These are phyloP conservation scores for Ophiostoma ulmi DNA, from an alignment of 2,329 filamentous ascomycete genomes.

Conservation along the genomic window DNA sequence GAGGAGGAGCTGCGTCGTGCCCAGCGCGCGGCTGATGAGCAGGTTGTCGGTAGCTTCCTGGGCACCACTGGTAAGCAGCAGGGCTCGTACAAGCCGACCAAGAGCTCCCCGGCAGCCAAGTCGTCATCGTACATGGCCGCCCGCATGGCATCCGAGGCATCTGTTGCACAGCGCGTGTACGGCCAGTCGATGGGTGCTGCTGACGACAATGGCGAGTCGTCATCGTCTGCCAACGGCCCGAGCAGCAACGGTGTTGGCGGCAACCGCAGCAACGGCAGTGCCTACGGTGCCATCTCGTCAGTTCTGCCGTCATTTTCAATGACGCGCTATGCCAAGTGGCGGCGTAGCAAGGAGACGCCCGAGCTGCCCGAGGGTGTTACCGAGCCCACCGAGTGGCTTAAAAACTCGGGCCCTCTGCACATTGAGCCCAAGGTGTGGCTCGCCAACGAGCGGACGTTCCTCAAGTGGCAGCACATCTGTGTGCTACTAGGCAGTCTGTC, in stretches of 20 bases:
- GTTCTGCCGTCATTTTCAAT: slow-evolving; percentile 80
- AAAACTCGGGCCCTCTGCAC: slow-evolving; percentile 84
- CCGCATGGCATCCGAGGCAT: slow-evolving; percentile 39
- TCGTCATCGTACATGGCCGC: slow-evolving; percentile 53
- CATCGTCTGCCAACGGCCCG: slow-evolving; percentile 21
- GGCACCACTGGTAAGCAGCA: slow-evolving; percentile 46
- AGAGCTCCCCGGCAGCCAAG: slow-evolving; percentile 63
- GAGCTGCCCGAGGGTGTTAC: slow-evolving; percentile 77
- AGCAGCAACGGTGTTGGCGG: slow-evolving; percentile 22
- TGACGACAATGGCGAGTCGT: slow-evolving; percentile 13
- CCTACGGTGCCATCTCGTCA: slow-evolving; percentile 58
- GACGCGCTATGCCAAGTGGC: slow-evolving; percentile 64
- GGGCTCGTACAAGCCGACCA: slow-evolving; percentile 53
- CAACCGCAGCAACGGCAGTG: slow-evolving; percentile 21
- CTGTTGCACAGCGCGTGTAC: slow-evolving; percentile 19
- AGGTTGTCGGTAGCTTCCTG: slow-evolving; percentile 83
- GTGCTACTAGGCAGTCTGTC: slow-evolving; percentile 80
- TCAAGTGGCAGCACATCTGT: slow-evolving; percentile 97
- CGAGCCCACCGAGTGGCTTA: slow-evolving; percentile 82
- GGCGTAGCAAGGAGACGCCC: slow-evolving; percentile 45
- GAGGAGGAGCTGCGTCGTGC: slow-evolving; percentile 82
- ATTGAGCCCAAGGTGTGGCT: slow-evolving; percentile 99
- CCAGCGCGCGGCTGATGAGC: slow-evolving; percentile 76
- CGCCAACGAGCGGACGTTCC: slow-evolving; percentile 94
- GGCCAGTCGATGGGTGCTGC: neutral